Percentiles rank a stretch among this genome's conserved stretches.
These are phyloP conservation scores for Chaetomium globosum DNA, from an alignment of 2,329 filamentous ascomycete species.

Conservation along the genomic window DNA sequence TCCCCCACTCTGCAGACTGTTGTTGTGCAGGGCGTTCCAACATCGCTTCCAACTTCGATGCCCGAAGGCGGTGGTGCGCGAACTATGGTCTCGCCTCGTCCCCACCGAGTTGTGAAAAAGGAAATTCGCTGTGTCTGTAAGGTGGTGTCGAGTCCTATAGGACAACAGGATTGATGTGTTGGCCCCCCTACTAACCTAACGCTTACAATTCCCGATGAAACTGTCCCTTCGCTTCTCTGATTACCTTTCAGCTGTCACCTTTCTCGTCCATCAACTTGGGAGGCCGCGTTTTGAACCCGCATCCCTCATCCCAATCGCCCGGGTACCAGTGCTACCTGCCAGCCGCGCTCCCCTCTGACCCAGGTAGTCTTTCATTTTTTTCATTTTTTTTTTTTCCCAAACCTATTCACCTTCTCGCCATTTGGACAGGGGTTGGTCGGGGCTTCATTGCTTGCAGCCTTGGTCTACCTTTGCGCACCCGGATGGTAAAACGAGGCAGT, in stretches of 20 bases:
- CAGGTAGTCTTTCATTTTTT: not conserved
- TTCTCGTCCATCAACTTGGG: too few species aligned
- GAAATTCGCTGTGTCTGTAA: not conserved
- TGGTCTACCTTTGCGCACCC: not conserved
- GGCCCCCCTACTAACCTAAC: not conserved
- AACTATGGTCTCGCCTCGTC: conserved; percentile 12
- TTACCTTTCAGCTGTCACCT: not conserved
- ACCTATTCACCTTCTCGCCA: not conserved
- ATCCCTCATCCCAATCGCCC: too few species aligned
- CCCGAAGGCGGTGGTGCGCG: conserved; percentile 22
- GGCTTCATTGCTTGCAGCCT: not conserved
- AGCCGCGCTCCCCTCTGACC: not conserved
- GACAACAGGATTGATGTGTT: not conserved
- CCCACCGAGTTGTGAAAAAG: conserved; percentile 1
- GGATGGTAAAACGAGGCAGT: conserved; percentile 9
- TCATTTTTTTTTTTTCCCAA: not conserved
- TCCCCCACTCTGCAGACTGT: not conserved
- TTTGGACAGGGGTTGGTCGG: not conserved
- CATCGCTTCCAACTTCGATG: not conserved
- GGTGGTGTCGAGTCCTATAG: not conserved
- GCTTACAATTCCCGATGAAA: not conserved
- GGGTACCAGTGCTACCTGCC: not conserved
- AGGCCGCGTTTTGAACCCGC: not conserved
- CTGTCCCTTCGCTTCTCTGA: not conserved
- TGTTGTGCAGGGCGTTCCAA: not conserved